Conservation (phyloP, 148 eudicot genomes). For the Chenopodium formosanum region DNA sequence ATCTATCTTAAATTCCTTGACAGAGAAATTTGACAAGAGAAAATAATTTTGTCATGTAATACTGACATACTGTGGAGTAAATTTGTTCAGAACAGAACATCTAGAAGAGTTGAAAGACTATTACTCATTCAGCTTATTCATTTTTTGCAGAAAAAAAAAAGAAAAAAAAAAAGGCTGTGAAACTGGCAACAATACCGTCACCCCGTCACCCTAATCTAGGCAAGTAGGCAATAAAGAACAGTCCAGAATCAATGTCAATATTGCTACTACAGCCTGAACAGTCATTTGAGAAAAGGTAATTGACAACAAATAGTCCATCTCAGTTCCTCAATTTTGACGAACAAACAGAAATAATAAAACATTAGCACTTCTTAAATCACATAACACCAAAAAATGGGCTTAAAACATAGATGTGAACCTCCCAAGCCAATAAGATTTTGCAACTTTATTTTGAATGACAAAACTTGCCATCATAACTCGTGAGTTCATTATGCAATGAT, state of each 20-base stretch:
- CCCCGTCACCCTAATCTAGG: no score
- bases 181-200: no score
- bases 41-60: not conserved
- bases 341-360: not conserved
- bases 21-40: not conserved
- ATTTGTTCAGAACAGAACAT: not conserved
- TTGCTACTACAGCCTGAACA: not conserved
- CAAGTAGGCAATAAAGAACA: no score
- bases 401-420: not conserved
- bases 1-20: conserved; percentile 24
- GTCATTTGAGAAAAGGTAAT: not conserved
- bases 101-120: not conserved
- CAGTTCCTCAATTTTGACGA: not conserved
- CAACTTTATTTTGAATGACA: not conserved
- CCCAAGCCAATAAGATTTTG: no score
- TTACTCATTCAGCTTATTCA: no score
- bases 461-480: conserved; percentile 67
- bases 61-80: not conserved
- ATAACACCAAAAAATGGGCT: not conserved
- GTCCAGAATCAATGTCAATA: no score
- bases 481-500: not conserved
- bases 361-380: not conserved
- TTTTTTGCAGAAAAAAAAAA: no score
- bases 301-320: not conserved
- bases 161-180: no score